phyloP scores from a whole-genome alignment of 1,139 yeast genomes.

The Yamadazyma spencermartinsiae region DNA sequence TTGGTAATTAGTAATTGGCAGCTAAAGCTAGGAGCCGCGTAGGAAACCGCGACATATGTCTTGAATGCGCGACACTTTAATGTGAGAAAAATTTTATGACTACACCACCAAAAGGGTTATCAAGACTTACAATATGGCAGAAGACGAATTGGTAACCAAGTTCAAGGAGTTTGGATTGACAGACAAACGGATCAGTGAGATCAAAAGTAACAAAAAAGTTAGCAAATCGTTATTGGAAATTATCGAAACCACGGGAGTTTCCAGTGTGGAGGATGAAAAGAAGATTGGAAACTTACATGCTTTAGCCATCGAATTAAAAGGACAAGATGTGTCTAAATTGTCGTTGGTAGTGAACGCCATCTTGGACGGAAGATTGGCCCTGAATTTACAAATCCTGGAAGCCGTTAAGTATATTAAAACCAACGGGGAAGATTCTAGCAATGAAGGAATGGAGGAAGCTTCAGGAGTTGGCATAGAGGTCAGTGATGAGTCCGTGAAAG shows the following conservation, averaged over 20 bases:
- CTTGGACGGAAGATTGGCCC: conserved; percentile 60
- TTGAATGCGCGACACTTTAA: too few relatives aligned
- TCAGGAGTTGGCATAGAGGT: conserved; percentile 85
- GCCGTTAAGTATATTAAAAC: conserved; percentile 71
- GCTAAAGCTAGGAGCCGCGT: background rate
- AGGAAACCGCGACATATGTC: too few relatives aligned
- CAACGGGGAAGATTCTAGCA: conserved; percentile 40
- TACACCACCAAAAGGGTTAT: background rate
- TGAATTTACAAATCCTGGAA: conserved; percentile 74
- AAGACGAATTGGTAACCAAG: conserved; percentile 36
- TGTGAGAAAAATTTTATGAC: background rate
- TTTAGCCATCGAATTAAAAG: conserved; percentile 68
- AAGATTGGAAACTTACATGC: conserved; percentile 68
- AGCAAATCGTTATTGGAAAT: conserved; percentile 65
- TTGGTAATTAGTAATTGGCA: background rate
- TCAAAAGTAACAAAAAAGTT: conserved; percentile 81
- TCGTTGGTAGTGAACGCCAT: conserved; percentile 59
- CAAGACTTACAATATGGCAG: conserved; percentile 9
- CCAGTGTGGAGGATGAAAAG: conserved; percentile 40
- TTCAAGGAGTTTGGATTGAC: conserved; percentile 68
- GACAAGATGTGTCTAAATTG: conserved; percentile 43
- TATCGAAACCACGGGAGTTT: conserved; percentile 33
- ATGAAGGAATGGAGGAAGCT: conserved; percentile 51
- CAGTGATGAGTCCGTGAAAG: conserved; percentile 62
- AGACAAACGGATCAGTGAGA: conserved; percentile 71